Evolutionary conservation across 768 basidiomycete genomes (phyloP).

Genomic region (Hirschioporus abietinus): DNA sequence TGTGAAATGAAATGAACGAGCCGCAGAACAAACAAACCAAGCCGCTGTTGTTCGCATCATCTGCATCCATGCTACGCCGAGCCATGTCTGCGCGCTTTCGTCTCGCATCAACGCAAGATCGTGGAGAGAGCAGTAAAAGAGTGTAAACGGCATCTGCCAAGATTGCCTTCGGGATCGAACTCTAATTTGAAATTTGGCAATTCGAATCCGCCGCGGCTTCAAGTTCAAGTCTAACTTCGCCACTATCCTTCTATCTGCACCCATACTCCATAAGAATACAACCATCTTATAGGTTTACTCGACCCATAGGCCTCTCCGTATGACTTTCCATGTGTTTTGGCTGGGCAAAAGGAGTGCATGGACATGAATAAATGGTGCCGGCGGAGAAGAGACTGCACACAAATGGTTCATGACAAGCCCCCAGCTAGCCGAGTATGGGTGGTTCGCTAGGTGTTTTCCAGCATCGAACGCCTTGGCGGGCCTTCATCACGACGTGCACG

Average conservation of each 20-base stretch:
- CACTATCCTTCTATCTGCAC: background rate
- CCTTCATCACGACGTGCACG: background rate
- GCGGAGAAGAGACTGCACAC: background rate
- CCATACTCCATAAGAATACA: background rate
- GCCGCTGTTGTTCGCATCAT: background rate
- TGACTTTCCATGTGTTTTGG: background rate
- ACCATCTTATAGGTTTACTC: background rate
- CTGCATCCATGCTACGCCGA: background rate
- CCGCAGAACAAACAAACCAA: background rate
- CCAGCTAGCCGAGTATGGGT: background rate
- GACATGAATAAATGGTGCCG: background rate
- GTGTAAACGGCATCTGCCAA: background rate
- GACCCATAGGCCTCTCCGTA: background rate
- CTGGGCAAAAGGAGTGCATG: background rate
- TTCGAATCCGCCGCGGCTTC: background rate
- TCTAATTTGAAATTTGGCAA: conserved; percentile 1
- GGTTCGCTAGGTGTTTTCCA: background rate
- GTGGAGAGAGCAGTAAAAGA: background rate
- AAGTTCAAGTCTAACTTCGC: background rate
- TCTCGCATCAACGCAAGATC: no score
- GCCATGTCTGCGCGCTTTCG: background rate
- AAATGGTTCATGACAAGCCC: background rate
- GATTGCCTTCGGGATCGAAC: background rate
- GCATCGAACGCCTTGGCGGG: background rate
- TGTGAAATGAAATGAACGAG: background rate